phyloP scores from a whole-genome alignment of 2,329 filamentous ascomycete genomes.

The Fusarium sp. region DNA sequence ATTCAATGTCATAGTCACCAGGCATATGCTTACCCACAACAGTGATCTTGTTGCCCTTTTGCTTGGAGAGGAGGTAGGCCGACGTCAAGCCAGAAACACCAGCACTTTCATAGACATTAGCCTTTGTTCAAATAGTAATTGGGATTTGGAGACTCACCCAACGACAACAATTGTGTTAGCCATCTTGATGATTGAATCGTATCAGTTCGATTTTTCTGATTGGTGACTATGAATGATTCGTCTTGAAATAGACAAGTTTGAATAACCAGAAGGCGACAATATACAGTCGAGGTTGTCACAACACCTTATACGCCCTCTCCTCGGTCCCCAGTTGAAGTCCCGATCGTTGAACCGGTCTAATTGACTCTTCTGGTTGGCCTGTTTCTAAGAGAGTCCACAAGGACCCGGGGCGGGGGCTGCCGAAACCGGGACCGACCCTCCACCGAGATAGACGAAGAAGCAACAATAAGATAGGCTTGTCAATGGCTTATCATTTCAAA shows the following conservation, averaged over 20 bases:
- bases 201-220: not conserved
- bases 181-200: constrained; percentile 43
- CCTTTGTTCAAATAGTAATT: not conserved
- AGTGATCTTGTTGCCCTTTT: constrained; percentile 68
- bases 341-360: constrained; percentile 17
- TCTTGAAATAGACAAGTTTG: not conserved
- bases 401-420: constrained; percentile 8
- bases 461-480: constrained; percentile 21
- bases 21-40: constrained; percentile 92
- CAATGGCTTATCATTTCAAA: not conserved
- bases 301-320: constrained; percentile 20
- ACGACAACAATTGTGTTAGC: constrained; percentile 53
- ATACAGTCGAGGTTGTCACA: constrained; percentile 12
- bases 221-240: not conserved
- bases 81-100: constrained; percentile 68
- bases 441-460: constrained; percentile 6
- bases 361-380: constrained; percentile 30
- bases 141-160: constrained; percentile 48
- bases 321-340: constrained; percentile 37
- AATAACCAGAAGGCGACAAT: not conserved
- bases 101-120: constrained; percentile 52
- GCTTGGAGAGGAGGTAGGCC: constrained; percentile 64
- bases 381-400: constrained; percentile 7
- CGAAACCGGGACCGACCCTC: constrained; percentile 23
- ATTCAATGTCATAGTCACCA: constrained; percentile 92